These are phyloP conservation scores for Penicillium sp. DNA, from an alignment of 2,329 filamentous ascomycete species.

Conservation along the genomic window DNA sequence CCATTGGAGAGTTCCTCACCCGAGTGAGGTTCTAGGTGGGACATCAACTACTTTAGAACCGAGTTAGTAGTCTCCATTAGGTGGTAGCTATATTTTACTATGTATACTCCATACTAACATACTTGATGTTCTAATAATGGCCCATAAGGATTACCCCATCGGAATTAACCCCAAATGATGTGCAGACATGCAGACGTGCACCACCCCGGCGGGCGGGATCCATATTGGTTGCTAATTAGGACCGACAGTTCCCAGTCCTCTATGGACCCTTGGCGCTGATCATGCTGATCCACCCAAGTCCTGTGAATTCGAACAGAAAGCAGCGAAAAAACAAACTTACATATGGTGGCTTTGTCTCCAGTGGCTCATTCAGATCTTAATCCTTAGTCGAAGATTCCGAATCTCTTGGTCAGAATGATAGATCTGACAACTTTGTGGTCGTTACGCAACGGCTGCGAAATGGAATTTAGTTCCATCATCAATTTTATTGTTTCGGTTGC, in stretches of 20 bases:
- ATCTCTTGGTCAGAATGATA: conserved; percentile 1
- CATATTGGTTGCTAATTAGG: conserved; percentile 21
- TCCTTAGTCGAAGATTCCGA: neutral
- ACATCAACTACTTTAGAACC: neutral
- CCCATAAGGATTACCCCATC: neutral
- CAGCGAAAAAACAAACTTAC: conserved; percentile 22
- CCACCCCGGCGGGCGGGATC: conserved; percentile 10
- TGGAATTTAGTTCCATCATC: neutral
- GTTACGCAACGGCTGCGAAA: neutral
- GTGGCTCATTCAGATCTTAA: conserved; percentile 8
- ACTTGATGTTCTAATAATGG: conserved; percentile 1
- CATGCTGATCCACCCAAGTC: conserved; percentile 25
- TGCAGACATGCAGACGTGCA: conserved; percentile 17
- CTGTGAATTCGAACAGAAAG: neutral
- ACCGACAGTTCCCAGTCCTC: conserved; percentile 15
- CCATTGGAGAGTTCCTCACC: neutral
- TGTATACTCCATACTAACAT: neutral
- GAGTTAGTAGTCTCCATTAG: neutral
- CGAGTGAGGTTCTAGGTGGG: neutral
- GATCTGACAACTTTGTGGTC: neutral
- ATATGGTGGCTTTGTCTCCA: conserved; percentile 1
- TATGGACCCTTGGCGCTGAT: conserved; percentile 28
- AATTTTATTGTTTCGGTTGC: conserved; percentile 19
- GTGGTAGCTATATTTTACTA: neutral
- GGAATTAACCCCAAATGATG: conserved; percentile 12